A percentile compares a stretch with the other conserved stretches of the same genome.
These are phyloP conservation scores for Nothophaeocryptopus gaeumannii DNA, from an alignment of 2,329 filamentous ascomycete genomes.

Conservation along the genomic window DNA sequence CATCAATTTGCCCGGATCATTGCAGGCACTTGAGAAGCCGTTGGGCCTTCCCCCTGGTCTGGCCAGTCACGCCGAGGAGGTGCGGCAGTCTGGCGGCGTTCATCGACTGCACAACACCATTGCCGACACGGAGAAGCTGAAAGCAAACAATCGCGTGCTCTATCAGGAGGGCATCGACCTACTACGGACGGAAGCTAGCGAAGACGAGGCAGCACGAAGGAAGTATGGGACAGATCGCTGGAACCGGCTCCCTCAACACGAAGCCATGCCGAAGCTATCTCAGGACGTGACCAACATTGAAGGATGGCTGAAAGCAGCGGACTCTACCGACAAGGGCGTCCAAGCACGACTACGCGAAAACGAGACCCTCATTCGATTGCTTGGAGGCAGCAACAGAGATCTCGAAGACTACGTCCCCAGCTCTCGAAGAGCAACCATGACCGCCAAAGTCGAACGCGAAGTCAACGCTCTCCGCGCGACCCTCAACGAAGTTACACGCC, in stretches of 20 bases:
- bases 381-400: slow-evolving; percentile 75
- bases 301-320: slow-evolving; percentile 75
- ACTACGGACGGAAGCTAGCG: slow-evolving; percentile 74
- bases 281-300: slow-evolving; percentile 74
- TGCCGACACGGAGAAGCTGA: slow-evolving; percentile 86
- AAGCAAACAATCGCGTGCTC: slow-evolving; percentile 69
- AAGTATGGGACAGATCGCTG: slow-evolving; percentile 88
- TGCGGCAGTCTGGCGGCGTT: slow-evolving; percentile 84
- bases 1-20: slow-evolving; percentile 82
- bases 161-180: slow-evolving; percentile 82
- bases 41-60: slow-evolving; percentile 82
- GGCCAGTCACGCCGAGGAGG: slow-evolving; percentile 87
- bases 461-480: slow-evolving; percentile 72
- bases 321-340: slow-evolving; percentile 66
- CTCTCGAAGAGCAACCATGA: slow-evolving; percentile 73
- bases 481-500: slow-evolving; percentile 78
- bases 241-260: slow-evolving; percentile 66
- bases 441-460: slow-evolving; percentile 74
- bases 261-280: slow-evolving; percentile 71
- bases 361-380: slow-evolving; percentile 69
- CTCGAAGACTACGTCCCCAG: slow-evolving; percentile 88
- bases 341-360: slow-evolving; percentile 75
- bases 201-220: slow-evolving; percentile 71
- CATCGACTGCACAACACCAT: slow-evolving; percentile 74
- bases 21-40: slow-evolving; percentile 93